A percentile compares a stretch with the other conserved stretches of the same genome.
These are phyloP conservation scores for Teunomyces lycoperdinae DNA, from an alignment of 805 yeast species.

Conservation along the genomic window DNA sequence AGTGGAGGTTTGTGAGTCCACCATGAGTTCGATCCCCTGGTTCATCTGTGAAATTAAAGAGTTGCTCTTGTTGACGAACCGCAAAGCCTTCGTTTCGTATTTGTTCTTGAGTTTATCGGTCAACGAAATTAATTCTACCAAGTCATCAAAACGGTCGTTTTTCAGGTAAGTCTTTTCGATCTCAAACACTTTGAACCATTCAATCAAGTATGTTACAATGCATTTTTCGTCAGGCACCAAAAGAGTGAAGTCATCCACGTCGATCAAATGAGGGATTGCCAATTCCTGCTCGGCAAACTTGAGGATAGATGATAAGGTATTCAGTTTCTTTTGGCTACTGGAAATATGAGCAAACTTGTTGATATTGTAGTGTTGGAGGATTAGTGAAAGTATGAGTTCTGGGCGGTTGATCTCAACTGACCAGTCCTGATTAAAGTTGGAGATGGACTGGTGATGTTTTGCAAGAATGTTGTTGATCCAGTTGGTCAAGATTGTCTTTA, in stretches of 20 bases:
- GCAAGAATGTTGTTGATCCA: slow-evolving; percentile 49
- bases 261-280: slow-evolving; percentile 52
- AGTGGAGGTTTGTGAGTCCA: not conserved
- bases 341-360: slow-evolving; percentile 6
- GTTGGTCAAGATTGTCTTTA: slow-evolving; percentile 32
- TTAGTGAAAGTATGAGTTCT: slow-evolving; percentile 44
- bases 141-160: slow-evolving; percentile 6
- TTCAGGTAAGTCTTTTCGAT: slow-evolving; percentile 2
- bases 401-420: slow-evolving; percentile 45
- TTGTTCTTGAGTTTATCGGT: slow-evolving; percentile 23
- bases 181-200: slow-evolving; percentile 51
- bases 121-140: slow-evolving; percentile 7
- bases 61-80: slow-evolving; percentile 25
- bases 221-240: slow-evolving; percentile 59
- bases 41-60: slow-evolving; percentile 1
- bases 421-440: slow-evolving; percentile 58
- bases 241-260: slow-evolving; percentile 50
- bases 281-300: slow-evolving; percentile 41
- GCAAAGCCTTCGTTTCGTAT: slow-evolving; percentile 30
- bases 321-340: slow-evolving; percentile 17
- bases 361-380: slow-evolving; percentile 23
- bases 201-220: slow-evolving; percentile 54
- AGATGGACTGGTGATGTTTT: slow-evolving; percentile 20
- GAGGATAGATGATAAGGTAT: slow-evolving; percentile 22
- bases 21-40: not conserved